Evolutionary conservation across 106 monocot genomes (phyloP).

Genomic region (Triglochin maritima): DNA sequence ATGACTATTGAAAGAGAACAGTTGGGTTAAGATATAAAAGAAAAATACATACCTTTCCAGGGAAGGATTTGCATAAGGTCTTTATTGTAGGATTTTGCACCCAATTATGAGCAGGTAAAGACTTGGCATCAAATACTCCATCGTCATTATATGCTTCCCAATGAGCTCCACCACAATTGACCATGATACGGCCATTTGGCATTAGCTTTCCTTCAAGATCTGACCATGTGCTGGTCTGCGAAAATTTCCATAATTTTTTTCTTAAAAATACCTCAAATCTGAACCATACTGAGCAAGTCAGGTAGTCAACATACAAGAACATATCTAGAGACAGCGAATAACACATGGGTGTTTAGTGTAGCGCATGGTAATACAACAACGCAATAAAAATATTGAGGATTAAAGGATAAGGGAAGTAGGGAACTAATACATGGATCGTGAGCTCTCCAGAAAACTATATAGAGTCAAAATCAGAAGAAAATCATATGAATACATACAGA

Average conservation of each 20-base stretch:
- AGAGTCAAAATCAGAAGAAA: too few relatives aligned
- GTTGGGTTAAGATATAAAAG: background rate
- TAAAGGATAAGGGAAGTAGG: too few relatives aligned
- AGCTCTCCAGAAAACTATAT: too few relatives aligned
- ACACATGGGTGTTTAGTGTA: too few relatives aligned
- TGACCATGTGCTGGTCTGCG: conserved; percentile 61
- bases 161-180: conserved; percentile 75
- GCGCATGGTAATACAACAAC: too few relatives aligned
- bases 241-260: background rate
- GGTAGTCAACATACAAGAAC: too few relatives aligned
- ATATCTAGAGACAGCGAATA: too few relatives aligned
- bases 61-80: conserved; percentile 49
- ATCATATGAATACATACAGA: too few relatives aligned
- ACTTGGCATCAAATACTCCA: conserved; percentile 1
- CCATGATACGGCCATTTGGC: conserved; percentile 80
- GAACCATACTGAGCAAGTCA: background rate
- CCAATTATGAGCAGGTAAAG: conserved; percentile 32
- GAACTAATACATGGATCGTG: too few relatives aligned
- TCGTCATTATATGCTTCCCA: conserved; percentile 18
- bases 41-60: conserved; percentile 27
- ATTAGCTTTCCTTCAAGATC: conserved; percentile 63
- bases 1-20: background rate
- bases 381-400: too few relatives aligned
- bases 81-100: conserved; percentile 54
- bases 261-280: background rate